Conservation (phyloP, 768 basidiomycete genomes). For the Pleurotus salmoneostramineus region DNA sequence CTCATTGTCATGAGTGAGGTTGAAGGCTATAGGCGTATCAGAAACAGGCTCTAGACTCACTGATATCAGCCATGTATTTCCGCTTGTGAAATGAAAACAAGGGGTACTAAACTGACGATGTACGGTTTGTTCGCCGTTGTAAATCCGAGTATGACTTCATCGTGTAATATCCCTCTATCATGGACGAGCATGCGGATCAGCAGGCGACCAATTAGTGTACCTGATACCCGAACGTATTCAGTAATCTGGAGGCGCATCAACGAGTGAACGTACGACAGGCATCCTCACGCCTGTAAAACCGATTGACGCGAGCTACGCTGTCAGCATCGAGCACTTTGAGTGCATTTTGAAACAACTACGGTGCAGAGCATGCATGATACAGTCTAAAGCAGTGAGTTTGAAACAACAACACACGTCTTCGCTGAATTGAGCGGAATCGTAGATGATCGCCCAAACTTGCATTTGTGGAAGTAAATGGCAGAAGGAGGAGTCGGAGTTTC, state of each 20-base stretch:
- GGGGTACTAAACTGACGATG: conserved; percentile 41
- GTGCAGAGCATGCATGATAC: conserved; percentile 10
- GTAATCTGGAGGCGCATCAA: not conserved
- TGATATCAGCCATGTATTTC: not conserved
- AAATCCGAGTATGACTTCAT: conserved; percentile 45
- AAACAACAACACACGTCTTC: conserved; percentile 30
- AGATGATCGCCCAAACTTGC: conserved; percentile 43
- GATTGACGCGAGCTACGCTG: conserved; percentile 52
- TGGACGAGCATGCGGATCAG: conserved; percentile 62
- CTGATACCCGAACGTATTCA: conserved; percentile 29
- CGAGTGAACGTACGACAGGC: conserved; percentile 57
- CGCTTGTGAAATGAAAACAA: too few relatives aligned
- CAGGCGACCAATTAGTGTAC: conserved; percentile 74
- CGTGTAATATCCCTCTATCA: conserved; percentile 47
- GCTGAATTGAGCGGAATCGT: conserved; percentile 33
- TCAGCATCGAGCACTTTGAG: conserved; percentile 55
- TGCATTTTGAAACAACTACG: conserved; percentile 60
- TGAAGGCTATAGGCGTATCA: conserved; percentile 66
- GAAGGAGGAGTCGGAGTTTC: conserved; percentile 9
- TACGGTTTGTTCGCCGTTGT: conserved; percentile 77
- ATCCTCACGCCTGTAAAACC: conserved; percentile 70
- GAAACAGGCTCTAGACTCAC: conserved; percentile 21
- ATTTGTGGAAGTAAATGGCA: conserved; percentile 20
- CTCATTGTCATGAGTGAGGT: conserved; percentile 78
- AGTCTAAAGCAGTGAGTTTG: not conserved